These are phyloP conservation scores for Misopates orontium DNA, from an alignment of 257 asterid genomes.

Conservation along the genomic window DNA sequence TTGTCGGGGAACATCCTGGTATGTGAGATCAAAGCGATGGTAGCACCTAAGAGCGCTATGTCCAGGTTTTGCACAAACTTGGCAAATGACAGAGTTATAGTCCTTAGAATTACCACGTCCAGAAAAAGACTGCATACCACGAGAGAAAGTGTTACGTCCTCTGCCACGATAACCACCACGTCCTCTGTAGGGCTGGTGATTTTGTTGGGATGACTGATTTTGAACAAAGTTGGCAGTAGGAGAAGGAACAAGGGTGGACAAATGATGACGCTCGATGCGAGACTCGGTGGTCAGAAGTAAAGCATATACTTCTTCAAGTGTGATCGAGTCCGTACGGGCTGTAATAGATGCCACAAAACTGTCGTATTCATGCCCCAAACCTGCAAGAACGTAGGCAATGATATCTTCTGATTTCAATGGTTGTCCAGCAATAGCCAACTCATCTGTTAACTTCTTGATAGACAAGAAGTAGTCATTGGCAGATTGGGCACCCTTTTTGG, in stretches of 20 bases:
- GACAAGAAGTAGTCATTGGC: neutral
- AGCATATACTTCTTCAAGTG: neutral
- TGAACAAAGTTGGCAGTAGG: too few relatives aligned
- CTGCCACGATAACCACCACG: neutral
- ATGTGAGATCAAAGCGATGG: neutral
- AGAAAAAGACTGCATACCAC: neutral
- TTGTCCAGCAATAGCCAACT: neutral
- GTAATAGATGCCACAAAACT: neutral
- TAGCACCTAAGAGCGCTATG: neutral
- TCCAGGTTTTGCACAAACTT: neutral
- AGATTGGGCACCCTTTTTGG: neutral
- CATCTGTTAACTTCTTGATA: neutral
- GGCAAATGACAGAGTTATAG: neutral
- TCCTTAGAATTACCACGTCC: neutral
- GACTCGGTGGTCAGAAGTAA: neutral
- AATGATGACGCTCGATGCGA: neutral
- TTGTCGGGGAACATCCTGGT: neutral
- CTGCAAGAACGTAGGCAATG: neutral
- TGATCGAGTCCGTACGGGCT: neutral
- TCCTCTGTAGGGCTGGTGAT: too few relatives aligned
- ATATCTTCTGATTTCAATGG: neutral
- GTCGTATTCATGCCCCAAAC: neutral
- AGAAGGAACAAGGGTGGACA: neutral
- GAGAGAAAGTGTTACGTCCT: neutral
- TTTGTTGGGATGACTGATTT: too few relatives aligned